Conservation (phyloP, 371 early-diverging fungal species). For the Nematocida major region DNA sequence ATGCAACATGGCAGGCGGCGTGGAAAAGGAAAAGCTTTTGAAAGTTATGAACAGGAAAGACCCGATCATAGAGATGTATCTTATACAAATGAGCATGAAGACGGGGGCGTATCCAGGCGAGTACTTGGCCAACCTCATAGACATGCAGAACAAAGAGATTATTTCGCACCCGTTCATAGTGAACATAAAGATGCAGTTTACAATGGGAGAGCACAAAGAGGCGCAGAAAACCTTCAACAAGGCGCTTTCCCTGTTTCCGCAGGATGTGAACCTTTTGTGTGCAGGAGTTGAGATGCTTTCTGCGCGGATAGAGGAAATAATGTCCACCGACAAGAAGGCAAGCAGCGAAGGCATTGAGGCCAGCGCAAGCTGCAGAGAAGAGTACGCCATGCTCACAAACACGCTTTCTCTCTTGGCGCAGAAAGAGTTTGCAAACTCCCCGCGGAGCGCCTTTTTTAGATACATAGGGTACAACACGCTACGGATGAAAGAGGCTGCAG, state of each 20-base stretch:
- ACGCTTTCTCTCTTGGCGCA: background rate
- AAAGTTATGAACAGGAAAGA: constrained; percentile 2
- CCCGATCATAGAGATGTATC: constrained; percentile 39
- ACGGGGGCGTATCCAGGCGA: constrained; percentile 20
- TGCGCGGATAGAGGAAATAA: no score
- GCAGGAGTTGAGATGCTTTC: constrained; percentile 20
- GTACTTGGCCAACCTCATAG: constrained; percentile 22
- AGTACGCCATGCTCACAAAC: background rate
- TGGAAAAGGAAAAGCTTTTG: background rate
- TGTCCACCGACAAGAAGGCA: no score
- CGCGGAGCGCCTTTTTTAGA: constrained; percentile 21
- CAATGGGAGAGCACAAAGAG: constrained; percentile 35
- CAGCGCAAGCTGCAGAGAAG: no score
- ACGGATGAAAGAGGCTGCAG: background rate
- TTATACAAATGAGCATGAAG: constrained; percentile 15
- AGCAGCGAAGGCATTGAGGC: no score
- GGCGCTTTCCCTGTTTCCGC: constrained; percentile 1
- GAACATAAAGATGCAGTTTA: constrained; percentile 31
- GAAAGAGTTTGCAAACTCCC: constrained; percentile 8
- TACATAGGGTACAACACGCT: constrained; percentile 24
- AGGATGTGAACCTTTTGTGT: constrained; percentile 40
- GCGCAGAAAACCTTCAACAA: background rate
- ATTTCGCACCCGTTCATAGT: constrained; percentile 35
- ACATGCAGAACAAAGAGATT: constrained; percentile 1
- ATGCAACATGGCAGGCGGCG: background rate